Percentiles rank a stretch among this genome's conserved stretches.
Conservation (phyloP, 768 basidiomycete species). For the Macrolepiota fuliginosa region DNA sequence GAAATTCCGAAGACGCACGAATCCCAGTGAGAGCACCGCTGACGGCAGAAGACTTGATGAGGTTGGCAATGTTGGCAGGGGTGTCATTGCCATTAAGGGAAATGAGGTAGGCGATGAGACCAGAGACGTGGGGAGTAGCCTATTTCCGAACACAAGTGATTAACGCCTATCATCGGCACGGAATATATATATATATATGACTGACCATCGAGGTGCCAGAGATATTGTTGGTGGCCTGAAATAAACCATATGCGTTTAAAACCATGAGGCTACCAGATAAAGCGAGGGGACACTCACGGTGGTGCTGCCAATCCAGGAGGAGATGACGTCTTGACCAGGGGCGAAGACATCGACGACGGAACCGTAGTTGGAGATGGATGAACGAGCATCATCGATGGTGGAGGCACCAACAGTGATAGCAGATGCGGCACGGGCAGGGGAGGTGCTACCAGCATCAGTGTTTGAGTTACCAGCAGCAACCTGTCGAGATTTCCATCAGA, state of each 20-base stretch:
- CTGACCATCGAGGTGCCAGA: conserved; percentile 26
- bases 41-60: conserved; percentile 21
- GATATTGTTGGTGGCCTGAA: conserved; percentile 24
- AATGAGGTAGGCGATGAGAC: conserved; percentile 34
- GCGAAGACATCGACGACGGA: conserved; percentile 32
- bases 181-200: neutral
- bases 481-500: neutral
- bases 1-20: conserved; percentile 18
- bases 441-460: conserved; percentile 23
- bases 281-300: conserved; percentile 13
- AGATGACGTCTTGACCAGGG: conserved; percentile 29
- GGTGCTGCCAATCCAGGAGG: conserved; percentile 23
- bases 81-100: conserved; percentile 24
- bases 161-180: neutral
- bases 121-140: conserved; percentile 35
- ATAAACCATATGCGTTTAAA: neutral
- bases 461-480: conserved; percentile 29
- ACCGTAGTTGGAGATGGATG: conserved; percentile 33
- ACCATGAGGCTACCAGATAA: neutral
- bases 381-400: conserved; percentile 26
- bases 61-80: conserved; percentile 24
- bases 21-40: conserved; percentile 24
- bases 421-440: conserved; percentile 28
- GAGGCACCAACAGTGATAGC: conserved; percentile 34
- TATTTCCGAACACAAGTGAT: neutral